A percentile compares a stretch with the other conserved stretches of the same genome.
Conservation (phyloP, 768 basidiomycete genomes). For the Suillus plorans region DNA sequence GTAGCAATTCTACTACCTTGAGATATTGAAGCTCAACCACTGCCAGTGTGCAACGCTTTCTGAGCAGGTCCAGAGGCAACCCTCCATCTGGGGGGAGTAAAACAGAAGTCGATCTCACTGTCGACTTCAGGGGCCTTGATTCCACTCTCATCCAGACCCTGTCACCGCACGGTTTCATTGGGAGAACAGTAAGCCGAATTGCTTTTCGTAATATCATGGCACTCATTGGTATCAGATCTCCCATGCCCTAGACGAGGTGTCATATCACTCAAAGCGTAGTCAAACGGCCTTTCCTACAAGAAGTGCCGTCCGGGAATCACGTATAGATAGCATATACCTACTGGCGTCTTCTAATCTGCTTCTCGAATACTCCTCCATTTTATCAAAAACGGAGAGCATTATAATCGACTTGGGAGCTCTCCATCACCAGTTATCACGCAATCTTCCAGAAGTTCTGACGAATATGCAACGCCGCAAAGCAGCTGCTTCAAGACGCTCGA, state of each 20-base stretch:
- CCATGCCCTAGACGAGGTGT: conserved; percentile 31
- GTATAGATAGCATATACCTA: conserved; percentile 25
- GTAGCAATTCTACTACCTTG: not conserved
- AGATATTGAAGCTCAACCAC: not conserved
- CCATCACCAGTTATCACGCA: conserved; percentile 14
- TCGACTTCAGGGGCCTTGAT: conserved; percentile 13
- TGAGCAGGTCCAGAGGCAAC: not conserved
- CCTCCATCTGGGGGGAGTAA: not conserved
- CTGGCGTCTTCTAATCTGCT: conserved; percentile 32
- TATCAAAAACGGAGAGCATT: conserved; percentile 19
- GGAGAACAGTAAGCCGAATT: conserved; percentile 25
- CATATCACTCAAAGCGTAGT: conserved; percentile 15
- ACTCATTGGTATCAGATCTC: conserved; percentile 20
- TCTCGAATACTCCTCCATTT: conserved; percentile 31
- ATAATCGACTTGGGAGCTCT: conserved; percentile 16
- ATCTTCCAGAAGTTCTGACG: not conserved
- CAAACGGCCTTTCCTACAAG: not conserved
- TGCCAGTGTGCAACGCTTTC: conserved; percentile 15
- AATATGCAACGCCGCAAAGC: not conserved
- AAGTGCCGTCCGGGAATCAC: conserved; percentile 11
- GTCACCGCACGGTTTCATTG: conserved; percentile 25
- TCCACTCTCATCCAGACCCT: conserved; percentile 23
- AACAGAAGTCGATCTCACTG: conserved; percentile 19
- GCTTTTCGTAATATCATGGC: not conserved
- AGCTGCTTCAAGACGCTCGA: conserved; percentile 10